Conservation (phyloP, 495 filamentous ascomycete species). For the Penicillium mononematosum region DNA sequence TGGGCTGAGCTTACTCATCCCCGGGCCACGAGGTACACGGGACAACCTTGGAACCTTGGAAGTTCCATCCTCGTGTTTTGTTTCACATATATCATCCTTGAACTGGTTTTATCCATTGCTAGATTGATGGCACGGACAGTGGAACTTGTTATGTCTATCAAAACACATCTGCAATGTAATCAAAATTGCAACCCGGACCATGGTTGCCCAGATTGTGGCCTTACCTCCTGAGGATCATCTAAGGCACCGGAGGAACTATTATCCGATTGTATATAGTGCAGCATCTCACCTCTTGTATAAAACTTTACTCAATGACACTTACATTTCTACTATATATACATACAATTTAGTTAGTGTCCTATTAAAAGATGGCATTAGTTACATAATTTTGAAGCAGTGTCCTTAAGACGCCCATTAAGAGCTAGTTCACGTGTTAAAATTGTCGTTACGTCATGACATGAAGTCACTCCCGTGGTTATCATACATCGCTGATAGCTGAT, state of each 20-base stretch:
- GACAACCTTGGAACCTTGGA: too few relatives aligned
- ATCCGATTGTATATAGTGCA: neutral
- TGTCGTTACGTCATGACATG: slow-evolving; percentile 16
- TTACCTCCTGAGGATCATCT: neutral
- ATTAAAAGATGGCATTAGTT: neutral
- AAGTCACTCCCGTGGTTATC: neutral
- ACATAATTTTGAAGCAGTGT: neutral
- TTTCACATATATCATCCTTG: neutral
- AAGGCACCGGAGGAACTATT: neutral
- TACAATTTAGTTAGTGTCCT: neutral
- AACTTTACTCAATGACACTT: neutral
- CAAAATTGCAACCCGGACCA: neutral
- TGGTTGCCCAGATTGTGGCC: slow-evolving; percentile 17
- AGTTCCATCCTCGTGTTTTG: neutral
- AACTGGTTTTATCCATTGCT: neutral
- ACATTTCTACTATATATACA: neutral
- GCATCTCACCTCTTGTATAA: neutral
- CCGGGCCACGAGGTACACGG: slow-evolving; percentile 10
- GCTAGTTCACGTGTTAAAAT: too few relatives aligned
- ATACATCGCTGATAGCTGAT: neutral
- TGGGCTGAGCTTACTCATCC: slow-evolving; percentile 37
- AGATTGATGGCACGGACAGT: too few relatives aligned
- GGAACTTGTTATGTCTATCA: neutral
- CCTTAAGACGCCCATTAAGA: neutral
- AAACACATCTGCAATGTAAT: neutral